Evolutionary conservation across 106 monocot species (phyloP).

Genomic region (Phalaenopsis aphrodite): DNA sequence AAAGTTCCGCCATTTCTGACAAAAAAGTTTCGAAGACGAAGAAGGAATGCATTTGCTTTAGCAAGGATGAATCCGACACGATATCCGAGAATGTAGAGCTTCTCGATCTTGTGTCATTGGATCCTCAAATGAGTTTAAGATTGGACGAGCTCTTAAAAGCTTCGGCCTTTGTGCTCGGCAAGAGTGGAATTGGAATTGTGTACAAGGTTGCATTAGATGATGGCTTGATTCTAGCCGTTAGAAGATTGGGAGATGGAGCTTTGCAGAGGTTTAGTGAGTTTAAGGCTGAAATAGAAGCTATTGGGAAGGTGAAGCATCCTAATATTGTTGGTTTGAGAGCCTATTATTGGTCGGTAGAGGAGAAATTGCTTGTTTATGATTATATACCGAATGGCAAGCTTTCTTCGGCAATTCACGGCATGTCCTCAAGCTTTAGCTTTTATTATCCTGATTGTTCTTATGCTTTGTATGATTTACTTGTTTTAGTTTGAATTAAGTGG

Average conservation of each 20-base stretch:
- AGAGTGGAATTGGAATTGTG: constrained; percentile 54
- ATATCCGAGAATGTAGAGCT: constrained; percentile 35
- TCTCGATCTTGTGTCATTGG: constrained; percentile 17
- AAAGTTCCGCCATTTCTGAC: constrained; percentile 7
- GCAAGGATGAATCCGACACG: constrained; percentile 39
- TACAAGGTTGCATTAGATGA: constrained; percentile 60
- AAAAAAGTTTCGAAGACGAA: constrained; percentile 22
- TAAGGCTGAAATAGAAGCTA: constrained; percentile 46
- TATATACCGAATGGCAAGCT: constrained; percentile 63
- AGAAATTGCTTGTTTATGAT: constrained; percentile 65
- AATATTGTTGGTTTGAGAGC: constrained; percentile 45
- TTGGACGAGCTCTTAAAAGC: constrained; percentile 54
- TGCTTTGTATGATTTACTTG: too few relatives aligned
- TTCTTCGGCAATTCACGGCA: constrained; percentile 60
- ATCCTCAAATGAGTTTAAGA: constrained; percentile 3
- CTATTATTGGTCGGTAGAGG: constrained; percentile 10
- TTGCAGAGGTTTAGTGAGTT: constrained; percentile 62
- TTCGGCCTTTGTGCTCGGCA: constrained; percentile 52
- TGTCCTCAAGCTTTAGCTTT: background rate
- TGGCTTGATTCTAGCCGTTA: constrained; percentile 40
- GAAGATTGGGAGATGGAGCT: constrained; percentile 54
- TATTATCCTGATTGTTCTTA: too few relatives aligned
- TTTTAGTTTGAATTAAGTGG: too few relatives aligned
- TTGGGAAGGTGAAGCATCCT: constrained; percentile 57
- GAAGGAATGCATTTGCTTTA: constrained; percentile 57